Evolutionary conservation across 768 basidiomycete species (phyloP).

Genomic region (Kwoniella sp.): DNA sequence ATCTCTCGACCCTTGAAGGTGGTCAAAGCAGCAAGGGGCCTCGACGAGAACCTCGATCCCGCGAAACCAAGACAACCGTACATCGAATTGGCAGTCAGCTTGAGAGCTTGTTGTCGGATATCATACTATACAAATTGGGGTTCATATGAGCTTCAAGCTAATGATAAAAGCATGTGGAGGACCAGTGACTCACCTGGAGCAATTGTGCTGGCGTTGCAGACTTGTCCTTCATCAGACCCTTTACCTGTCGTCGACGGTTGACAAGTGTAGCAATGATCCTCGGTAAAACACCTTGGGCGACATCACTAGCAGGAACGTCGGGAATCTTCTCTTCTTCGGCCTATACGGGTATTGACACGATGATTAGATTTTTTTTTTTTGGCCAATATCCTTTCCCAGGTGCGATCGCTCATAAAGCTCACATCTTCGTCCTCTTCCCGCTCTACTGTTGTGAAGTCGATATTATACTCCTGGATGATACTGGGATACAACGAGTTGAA

Average conservation of each 20-base stretch:
- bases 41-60: conserved; percentile 92
- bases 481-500: conserved; percentile 99
- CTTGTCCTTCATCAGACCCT: conserved; percentile 88
- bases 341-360: too few species aligned
- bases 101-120: conserved; percentile 94
- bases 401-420: too few species aligned
- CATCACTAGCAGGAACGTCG: conserved; percentile 73
- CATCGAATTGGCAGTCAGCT: conserved; percentile 99
- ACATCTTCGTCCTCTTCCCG: conserved; percentile 64
- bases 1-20: conserved; percentile 98
- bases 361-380: too few species aligned
- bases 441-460: conserved; percentile 96
- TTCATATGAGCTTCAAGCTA: neutral
- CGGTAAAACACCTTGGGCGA: conserved; percentile 86
- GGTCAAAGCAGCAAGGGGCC: conserved; percentile 93
- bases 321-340: conserved; percentile 81
- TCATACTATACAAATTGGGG: conserved; percentile 72
- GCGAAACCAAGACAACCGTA: conserved; percentile 99
- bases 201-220: conserved; percentile 69
- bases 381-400: too few species aligned
- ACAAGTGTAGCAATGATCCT: conserved; percentile 97
- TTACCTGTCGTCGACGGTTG: conserved; percentile 82
- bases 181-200: conserved; percentile 67
- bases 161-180: conserved; percentile 1
- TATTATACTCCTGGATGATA: conserved; percentile 99